Conservation (phyloP, 371 early-diverging fungal genomes). For the Circinella umbellata region DNA sequence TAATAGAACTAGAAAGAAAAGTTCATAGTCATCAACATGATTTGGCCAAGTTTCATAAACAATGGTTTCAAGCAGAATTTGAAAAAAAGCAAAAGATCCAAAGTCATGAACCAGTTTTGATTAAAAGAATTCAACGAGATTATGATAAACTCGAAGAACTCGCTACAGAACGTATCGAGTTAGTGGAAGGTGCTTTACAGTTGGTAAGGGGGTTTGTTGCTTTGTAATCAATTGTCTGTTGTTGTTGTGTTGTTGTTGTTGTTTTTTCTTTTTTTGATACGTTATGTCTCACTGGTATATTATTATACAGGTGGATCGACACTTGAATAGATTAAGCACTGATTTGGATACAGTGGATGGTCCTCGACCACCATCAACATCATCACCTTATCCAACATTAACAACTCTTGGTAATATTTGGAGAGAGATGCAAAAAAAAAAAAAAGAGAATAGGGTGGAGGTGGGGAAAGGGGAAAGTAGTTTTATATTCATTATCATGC, state of each 20-base stretch:
- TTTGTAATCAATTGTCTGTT: not conserved
- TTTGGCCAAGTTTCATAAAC: constrained; percentile 42
- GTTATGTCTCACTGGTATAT: not conserved
- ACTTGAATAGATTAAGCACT: constrained; percentile 34
- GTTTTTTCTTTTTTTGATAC: not conserved
- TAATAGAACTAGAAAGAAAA: constrained; percentile 38
- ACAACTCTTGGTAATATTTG: not conserved
- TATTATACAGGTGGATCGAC: constrained; percentile 50
- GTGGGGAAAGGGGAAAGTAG: not conserved
- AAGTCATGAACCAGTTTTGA: constrained; percentile 40
- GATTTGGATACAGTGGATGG: constrained; percentile 46
- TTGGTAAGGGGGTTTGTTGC: constrained; percentile 26
- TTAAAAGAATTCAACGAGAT: constrained; percentile 44
- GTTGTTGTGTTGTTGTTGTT: no score
- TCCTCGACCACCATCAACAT: constrained; percentile 1
- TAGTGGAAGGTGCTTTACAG: constrained; percentile 52
- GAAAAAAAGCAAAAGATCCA: constrained; percentile 37
- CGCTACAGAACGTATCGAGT: constrained; percentile 43
- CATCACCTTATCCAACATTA: not conserved
- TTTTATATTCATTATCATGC: not conserved
- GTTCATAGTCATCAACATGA: constrained; percentile 41
- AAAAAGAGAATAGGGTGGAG: no score
- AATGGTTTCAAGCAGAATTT: constrained; percentile 43
- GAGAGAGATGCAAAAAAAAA: no score
- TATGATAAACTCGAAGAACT: constrained; percentile 47